A percentile compares a stretch with the other conserved stretches of the same genome.
phyloP scores from a whole-genome alignment of 2,329 filamentous ascomycete species.

The Venturia nashicola region DNA sequence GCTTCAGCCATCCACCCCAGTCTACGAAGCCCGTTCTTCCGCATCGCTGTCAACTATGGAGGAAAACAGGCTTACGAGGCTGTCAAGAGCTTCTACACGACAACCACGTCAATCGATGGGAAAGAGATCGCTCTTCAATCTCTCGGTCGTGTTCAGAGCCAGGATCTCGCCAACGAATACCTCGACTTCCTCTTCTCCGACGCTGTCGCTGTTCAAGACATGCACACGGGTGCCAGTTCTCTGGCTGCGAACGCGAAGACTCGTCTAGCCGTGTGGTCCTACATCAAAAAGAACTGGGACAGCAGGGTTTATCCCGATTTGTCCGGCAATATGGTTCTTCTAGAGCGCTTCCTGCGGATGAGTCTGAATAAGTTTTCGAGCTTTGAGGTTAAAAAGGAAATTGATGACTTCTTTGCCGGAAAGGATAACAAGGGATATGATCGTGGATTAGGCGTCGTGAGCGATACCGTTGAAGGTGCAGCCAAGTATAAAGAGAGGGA shows the following conservation, averaged over 20 bases:
- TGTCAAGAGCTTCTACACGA: conserved; percentile 75
- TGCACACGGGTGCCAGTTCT: conserved; percentile 67
- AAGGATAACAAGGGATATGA: conserved; percentile 83
- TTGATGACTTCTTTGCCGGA: conserved; percentile 69
- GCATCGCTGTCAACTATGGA: conserved; percentile 63
- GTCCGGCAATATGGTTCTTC: conserved; percentile 67
- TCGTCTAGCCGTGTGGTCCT: conserved; percentile 70
- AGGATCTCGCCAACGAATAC: conserved; percentile 54
- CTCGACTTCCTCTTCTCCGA: conserved; percentile 68
- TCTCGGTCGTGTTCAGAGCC: conserved; percentile 61
- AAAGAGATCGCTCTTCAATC: conserved; percentile 73
- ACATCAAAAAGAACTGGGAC: conserved; percentile 74
- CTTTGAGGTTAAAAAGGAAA: conserved; percentile 56
- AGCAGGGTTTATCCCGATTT: conserved; percentile 54
- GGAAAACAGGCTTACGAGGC: conserved; percentile 56
- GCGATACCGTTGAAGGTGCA: conserved; percentile 74
- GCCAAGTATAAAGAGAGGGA: conserved; percentile 76
- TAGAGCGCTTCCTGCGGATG: conserved; percentile 78
- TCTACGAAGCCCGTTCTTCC: conserved; percentile 69
- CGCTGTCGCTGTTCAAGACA: conserved; percentile 74
- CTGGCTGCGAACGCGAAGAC: conserved; percentile 62
- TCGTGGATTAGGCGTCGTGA: conserved; percentile 71
- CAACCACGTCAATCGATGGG: conserved; percentile 75
- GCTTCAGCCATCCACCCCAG: conserved; percentile 64
- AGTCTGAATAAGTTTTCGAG: conserved; percentile 70